Conservation (phyloP, 805 yeast genomes). For the Yarrowia alimentaria region DNA sequence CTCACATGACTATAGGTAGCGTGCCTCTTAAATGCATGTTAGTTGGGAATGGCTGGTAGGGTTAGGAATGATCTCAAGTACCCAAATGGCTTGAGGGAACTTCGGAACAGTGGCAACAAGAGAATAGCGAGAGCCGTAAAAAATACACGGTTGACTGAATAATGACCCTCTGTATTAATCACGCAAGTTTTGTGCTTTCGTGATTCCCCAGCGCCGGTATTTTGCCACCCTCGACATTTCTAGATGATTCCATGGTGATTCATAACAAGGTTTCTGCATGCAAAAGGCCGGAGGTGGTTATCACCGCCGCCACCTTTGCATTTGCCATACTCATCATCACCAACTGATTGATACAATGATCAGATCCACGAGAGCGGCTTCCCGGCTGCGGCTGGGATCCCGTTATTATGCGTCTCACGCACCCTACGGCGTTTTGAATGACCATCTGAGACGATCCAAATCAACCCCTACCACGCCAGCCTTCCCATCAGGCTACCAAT, state of each 20-base stretch:
- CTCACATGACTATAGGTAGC: too few species aligned
- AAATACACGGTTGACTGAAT: too few species aligned
- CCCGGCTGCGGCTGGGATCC: constrained; percentile 26
- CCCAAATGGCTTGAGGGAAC: too few species aligned
- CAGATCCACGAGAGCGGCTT: constrained; percentile 26
- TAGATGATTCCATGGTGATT: constrained; percentile 4
- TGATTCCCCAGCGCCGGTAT: too few species aligned
- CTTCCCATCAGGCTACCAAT: background rate
- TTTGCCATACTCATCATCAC: constrained; percentile 23
- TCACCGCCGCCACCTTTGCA: constrained; percentile 25
- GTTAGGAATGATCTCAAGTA: too few species aligned
- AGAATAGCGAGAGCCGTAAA: too few species aligned
- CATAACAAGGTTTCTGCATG: constrained; percentile 18
- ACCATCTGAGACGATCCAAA: constrained; percentile 5
- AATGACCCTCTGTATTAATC: too few species aligned
- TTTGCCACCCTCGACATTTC: constrained; percentile 12
- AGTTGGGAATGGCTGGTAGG: too few species aligned
- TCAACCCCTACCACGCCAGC: background rate
- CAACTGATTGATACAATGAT: too few species aligned
- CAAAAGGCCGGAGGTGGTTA: constrained; percentile 7
- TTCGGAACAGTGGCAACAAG: too few species aligned
- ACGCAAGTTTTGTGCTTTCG: too few species aligned
- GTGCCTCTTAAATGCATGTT: too few species aligned
- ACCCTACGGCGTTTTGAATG: constrained; percentile 7
- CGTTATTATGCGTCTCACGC: constrained; percentile 23